These are phyloP conservation scores for Sugiyamaella grinbergsii DNA, from an alignment of 1,139 yeast genomes.

Conservation along the genomic window DNA sequence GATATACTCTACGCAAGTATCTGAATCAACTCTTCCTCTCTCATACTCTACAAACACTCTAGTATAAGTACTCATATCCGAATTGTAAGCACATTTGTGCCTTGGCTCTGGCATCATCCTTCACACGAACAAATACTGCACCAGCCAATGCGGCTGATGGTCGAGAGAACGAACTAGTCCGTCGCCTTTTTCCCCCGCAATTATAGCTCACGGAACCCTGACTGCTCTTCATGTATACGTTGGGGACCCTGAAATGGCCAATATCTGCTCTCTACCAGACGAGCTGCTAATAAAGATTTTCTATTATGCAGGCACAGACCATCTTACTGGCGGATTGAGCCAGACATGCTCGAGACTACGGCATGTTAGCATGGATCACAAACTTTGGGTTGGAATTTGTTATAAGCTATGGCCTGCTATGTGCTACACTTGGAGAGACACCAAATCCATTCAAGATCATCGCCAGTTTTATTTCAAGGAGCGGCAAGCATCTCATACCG, in stretches of 20 bases:
- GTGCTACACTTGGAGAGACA: conserved; percentile 9
- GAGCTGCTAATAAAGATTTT: conserved; percentile 31
- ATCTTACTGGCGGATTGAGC: conserved; percentile 27
- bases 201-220: not conserved
- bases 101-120: too few relatives aligned
- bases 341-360: conserved; percentile 28
- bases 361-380: conserved; percentile 26
- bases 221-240: not conserved
- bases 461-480: conserved; percentile 15
- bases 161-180: too few relatives aligned
- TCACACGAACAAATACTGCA: too few relatives aligned
- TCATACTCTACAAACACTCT: too few relatives aligned
- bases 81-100: too few relatives aligned
- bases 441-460: not conserved
- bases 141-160: too few relatives aligned
- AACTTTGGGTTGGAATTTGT: conserved; percentile 27
- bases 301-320: conserved; percentile 26
- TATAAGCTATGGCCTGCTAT: conserved; percentile 1
- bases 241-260: conserved; percentile 3
- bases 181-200: too few relatives aligned
- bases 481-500: not conserved
- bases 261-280: conserved; percentile 24
- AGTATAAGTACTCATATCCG: too few relatives aligned
- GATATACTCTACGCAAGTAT: too few relatives aligned
- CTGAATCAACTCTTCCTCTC: too few relatives aligned